Evolutionary conservation across 176 grass and related monocot genomes (phyloP).

Genomic region (Chrysopogon serrulatus): DNA sequence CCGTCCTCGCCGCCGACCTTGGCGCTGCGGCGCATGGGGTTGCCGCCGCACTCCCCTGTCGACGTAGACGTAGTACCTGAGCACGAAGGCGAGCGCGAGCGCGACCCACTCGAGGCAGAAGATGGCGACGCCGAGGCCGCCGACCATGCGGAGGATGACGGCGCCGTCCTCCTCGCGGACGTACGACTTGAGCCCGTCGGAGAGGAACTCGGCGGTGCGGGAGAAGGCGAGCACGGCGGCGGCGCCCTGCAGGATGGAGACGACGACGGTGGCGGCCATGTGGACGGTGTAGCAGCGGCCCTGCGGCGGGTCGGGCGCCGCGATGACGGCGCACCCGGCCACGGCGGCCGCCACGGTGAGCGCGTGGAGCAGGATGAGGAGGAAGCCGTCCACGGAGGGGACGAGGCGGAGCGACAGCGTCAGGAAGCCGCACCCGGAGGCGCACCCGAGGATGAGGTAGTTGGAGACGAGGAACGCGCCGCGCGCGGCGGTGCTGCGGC

Average conservation of each 20-base stretch:
- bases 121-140: slow-evolving; percentile 78
- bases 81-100: slow-evolving; percentile 86
- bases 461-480: slow-evolving; percentile 83
- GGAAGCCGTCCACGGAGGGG: slow-evolving; percentile 86
- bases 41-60: slow-evolving; percentile 49
- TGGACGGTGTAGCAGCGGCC: slow-evolving; percentile 75
- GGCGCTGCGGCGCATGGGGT: slow-evolving; percentile 53
- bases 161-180: slow-evolving; percentile 84
- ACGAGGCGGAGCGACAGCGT: slow-evolving; percentile 95
- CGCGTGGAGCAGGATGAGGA: slow-evolving; percentile 92
- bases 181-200: slow-evolving; percentile 61
- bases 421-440: slow-evolving; percentile 92
- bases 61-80: slow-evolving; percentile 74
- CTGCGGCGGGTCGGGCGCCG: slow-evolving; percentile 38
- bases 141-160: slow-evolving; percentile 93
- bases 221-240: slow-evolving; percentile 78
- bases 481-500: slow-evolving; percentile 54
- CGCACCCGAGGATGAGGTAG: slow-evolving; percentile 89
- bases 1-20: slow-evolving; percentile 75
- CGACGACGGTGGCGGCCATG: slow-evolving; percentile 67
- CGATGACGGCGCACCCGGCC: slow-evolving; percentile 73
- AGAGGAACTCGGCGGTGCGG: slow-evolving; percentile 63
- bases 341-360: slow-evolving; percentile 71
- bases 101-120: slow-evolving; percentile 96
- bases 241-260: slow-evolving; percentile 91